phyloP scores from a whole-genome alignment of 345 rosid species.

The Populus tremula region DNA sequence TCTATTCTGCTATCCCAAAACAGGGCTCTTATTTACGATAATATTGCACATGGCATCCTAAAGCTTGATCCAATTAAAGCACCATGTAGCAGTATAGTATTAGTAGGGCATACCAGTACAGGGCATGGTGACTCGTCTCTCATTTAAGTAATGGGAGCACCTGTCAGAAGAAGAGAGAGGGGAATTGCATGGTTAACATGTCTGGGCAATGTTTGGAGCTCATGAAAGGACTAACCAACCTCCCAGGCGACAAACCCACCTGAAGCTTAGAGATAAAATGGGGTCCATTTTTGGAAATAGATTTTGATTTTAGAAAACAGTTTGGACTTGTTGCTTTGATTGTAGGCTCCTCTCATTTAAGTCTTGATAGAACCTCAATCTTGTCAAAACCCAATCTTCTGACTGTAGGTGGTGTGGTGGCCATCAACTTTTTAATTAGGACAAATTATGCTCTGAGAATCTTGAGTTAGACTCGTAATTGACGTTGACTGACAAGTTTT shows the following conservation, averaged over 20 bases:
- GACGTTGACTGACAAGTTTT: not conserved
- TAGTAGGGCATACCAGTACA: no score
- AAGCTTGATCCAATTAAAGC: no score
- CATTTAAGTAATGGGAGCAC: not conserved
- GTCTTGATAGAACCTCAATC: conserved; percentile 19
- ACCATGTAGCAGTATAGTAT: no score
- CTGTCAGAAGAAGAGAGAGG: not conserved
- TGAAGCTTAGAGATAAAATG: conserved; percentile 21
- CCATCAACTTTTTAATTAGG: not conserved
- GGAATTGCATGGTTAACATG: conserved; percentile 1
- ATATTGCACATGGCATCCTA: not conserved
- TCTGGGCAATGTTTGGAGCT: conserved; percentile 9
- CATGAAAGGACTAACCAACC: conserved; percentile 40
- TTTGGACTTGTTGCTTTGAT: conserved; percentile 9
- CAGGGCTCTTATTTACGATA: no score
- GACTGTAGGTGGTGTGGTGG: conserved; percentile 28
- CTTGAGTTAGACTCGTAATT: not conserved
- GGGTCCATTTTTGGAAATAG: conserved; percentile 24
- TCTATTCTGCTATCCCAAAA: no score
- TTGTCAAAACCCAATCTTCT: conserved; percentile 32
- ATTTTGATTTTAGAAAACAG: conserved; percentile 1
- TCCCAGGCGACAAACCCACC: conserved; percentile 42
- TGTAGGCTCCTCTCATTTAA: not conserved
- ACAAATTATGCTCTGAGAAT: not conserved
- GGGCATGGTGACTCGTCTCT: not conserved